phyloP scores from a whole-genome alignment of 2,329 filamentous ascomycete genomes.

The Neonectria magnoliae region DNA sequence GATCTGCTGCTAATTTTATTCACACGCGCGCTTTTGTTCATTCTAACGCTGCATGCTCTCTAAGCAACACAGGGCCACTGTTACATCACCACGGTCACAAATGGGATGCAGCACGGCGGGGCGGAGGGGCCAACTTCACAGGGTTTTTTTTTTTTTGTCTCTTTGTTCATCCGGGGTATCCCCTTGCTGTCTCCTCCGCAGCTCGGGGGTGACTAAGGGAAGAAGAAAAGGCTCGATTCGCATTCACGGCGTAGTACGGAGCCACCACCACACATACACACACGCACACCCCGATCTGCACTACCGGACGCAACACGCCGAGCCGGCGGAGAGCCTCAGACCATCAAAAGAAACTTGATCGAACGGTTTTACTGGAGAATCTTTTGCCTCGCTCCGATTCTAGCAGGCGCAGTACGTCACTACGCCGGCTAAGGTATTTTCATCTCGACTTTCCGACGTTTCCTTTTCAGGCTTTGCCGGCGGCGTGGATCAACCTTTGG shows the following conservation, averaged over 20 bases:
- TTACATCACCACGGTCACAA: conserved; percentile 9
- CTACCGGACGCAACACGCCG: conserved; percentile 14
- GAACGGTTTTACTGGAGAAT: conserved; percentile 36
- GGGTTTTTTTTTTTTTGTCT: too few relatives aligned
- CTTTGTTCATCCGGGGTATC: neutral
- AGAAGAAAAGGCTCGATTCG: neutral
- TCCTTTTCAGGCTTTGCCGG: conserved; percentile 30
- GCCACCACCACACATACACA: conserved; percentile 2
- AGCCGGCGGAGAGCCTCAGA: conserved; percentile 20
- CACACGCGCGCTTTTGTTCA: conserved; percentile 1
- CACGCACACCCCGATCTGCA: conserved; percentile 1
- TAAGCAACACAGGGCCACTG: neutral
- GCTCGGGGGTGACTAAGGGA: neutral
- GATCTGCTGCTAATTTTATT: conserved; percentile 26
- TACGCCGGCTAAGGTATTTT: neutral
- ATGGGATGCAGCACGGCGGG: conserved; percentile 1
- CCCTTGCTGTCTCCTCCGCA: neutral
- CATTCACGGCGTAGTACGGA: neutral
- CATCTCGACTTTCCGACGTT: conserved; percentile 24
- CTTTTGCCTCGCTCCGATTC: conserved; percentile 18
- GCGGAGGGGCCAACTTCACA: neutral
- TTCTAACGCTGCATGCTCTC: conserved; percentile 10
- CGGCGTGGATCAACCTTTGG: conserved; percentile 21
- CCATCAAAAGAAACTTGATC: conserved; percentile 38
- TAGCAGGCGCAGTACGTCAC: conserved; percentile 16